Conservation (phyloP, 2,329 filamentous ascomycete genomes). For the Alternaria burnsii region DNA sequence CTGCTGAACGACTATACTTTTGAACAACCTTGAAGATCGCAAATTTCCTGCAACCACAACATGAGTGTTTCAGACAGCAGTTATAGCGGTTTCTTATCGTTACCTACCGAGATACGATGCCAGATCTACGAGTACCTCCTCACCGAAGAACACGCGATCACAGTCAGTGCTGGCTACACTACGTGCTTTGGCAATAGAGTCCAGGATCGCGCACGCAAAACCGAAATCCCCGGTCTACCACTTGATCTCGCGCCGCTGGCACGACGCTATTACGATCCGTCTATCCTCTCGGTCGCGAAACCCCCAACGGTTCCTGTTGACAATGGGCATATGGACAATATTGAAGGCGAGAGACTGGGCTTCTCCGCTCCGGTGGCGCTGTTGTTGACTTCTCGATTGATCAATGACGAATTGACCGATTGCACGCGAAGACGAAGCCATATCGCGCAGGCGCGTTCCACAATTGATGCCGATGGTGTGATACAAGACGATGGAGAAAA, state of each 20-base stretch:
- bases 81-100: constrained; percentile 28
- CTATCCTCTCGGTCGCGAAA: constrained; percentile 42
- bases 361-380: constrained; percentile 38
- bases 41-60: neutral
- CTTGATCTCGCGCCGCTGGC: constrained; percentile 46
- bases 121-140: constrained; percentile 54
- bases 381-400: constrained; percentile 42
- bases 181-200: constrained; percentile 41
- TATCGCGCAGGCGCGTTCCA: constrained; percentile 23
- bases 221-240: constrained; percentile 50
- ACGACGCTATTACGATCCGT: constrained; percentile 41
- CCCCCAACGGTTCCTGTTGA: constrained; percentile 36
- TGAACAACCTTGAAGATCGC: neutral
- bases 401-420: constrained; percentile 48
- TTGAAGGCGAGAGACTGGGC: constrained; percentile 22
- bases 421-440: constrained; percentile 36
- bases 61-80: constrained; percentile 8
- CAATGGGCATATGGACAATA: constrained; percentile 10
- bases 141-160: constrained; percentile 47
- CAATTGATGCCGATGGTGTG: constrained; percentile 3
- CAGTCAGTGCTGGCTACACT: constrained; percentile 50
- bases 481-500: constrained; percentile 14
- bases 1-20: neutral
- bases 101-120: constrained; percentile 54
- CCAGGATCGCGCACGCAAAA: constrained; percentile 32